These are phyloP conservation scores for Pythium myriotylum DNA, from an alignment of 352 stramenopile genomes.

Conservation along the genomic window DNA sequence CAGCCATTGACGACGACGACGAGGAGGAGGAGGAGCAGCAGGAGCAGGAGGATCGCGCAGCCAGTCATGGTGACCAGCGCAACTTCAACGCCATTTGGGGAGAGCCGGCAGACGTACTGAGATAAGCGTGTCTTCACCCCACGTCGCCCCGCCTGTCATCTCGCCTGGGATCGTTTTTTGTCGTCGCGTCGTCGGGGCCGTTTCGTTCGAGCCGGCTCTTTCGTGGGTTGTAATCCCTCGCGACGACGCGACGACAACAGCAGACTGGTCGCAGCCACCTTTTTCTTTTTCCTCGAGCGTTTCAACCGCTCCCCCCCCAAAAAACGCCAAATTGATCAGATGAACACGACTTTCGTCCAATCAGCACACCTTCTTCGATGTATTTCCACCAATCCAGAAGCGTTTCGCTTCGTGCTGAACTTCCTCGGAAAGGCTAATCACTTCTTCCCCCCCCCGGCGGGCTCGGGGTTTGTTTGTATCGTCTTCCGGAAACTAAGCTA, in stretches of 20 bases:
- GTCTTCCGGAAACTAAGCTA: constrained; percentile 4
- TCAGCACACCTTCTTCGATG: background rate
- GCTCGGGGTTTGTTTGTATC: too few species aligned
- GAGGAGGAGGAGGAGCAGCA: background rate
- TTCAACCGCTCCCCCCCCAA: too few species aligned
- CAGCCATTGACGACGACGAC: background rate
- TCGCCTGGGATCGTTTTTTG: background rate
- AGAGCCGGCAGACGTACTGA: background rate
- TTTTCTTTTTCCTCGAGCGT: constrained; percentile 22
- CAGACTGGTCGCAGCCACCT: background rate
- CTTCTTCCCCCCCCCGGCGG: too few species aligned
- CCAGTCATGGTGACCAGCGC: background rate
- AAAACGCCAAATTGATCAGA: constrained; percentile 13
- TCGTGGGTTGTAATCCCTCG: background rate
- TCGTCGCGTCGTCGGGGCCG: constrained; percentile 16
- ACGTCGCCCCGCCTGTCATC: background rate
- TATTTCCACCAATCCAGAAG: constrained; percentile 5
- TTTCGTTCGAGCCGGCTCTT: constrained; percentile 25
- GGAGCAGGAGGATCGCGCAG: constrained; percentile 1
- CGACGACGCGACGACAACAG: constrained; percentile 18
- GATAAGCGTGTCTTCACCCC: background rate
- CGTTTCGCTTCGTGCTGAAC: constrained; percentile 1
- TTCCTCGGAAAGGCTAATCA: constrained; percentile 10
- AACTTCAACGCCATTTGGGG: constrained; percentile 17
- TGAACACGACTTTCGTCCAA: constrained; percentile 7